A percentile compares a stretch with the other conserved stretches of the same genome.
Evolutionary conservation across 75 land plant genomes (phyloP).

Genomic region (Ceratopteris richardii): DNA sequence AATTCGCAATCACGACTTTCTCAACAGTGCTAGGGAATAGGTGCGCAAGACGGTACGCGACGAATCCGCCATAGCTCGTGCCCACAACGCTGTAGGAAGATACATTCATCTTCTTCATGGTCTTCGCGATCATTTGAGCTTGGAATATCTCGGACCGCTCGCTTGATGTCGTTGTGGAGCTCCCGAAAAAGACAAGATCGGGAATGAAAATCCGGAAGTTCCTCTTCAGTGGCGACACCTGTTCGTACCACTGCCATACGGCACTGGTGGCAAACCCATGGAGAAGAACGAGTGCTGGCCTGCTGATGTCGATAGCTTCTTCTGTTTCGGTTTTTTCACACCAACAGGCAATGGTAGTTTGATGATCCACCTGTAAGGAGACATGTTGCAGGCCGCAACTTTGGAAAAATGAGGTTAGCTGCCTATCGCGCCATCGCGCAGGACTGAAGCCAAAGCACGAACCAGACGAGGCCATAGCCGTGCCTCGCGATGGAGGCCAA

Average conservation of each 20-base stretch:
- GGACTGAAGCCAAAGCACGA: slow-evolving; percentile 1
- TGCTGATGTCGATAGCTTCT: not conserved
- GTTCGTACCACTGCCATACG: slow-evolving; percentile 19
- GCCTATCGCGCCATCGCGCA: not conserved
- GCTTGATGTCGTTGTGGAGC: slow-evolving; percentile 10
- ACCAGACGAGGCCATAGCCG: not conserved
- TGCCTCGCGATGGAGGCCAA: too few species aligned
- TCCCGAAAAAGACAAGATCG: slow-evolving; percentile 31
- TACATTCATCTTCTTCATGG: slow-evolving; percentile 38
- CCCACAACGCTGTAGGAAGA: slow-evolving; percentile 37
- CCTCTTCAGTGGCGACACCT: slow-evolving; percentile 13
- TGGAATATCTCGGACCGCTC: slow-evolving; percentile 57
- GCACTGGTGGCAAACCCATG: slow-evolving; percentile 30
- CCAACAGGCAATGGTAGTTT: slow-evolving; percentile 1
- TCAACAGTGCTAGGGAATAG: slow-evolving; percentile 41
- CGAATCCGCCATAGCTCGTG: slow-evolving; percentile 90
- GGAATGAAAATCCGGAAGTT: slow-evolving; percentile 18
- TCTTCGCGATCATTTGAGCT: slow-evolving; percentile 39
- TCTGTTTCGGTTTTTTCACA: not conserved
- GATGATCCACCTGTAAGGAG: not conserved
- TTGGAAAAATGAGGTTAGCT: not conserved
- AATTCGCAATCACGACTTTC: slow-evolving; percentile 74
- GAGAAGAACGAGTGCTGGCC: slow-evolving; percentile 14
- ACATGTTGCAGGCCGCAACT: not conserved
- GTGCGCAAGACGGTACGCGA: slow-evolving; percentile 63